Conservation (phyloP, 2,329 filamentous ascomycete genomes). For the Trichophaea hybrida region DNA sequence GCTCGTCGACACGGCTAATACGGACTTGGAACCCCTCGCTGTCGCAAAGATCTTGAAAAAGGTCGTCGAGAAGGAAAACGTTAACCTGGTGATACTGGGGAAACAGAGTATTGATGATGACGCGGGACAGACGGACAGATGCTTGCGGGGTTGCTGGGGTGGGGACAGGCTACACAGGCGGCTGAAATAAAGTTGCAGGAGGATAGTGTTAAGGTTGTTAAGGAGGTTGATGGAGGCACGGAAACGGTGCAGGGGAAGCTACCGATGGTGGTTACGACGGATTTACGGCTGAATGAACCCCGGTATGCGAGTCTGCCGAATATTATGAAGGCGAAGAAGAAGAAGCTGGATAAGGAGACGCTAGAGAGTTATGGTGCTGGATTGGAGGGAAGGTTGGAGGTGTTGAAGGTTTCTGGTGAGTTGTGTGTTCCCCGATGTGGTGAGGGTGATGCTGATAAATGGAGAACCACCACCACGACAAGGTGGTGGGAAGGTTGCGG, state of each 20-base stretch:
- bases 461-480: slow-evolving; percentile 72
- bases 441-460: slow-evolving; percentile 6
- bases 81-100: slow-evolving; percentile 83
- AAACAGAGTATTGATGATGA: slow-evolving; percentile 99
- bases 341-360: slow-evolving; percentile 86
- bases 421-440: slow-evolving; percentile 22
- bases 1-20: slow-evolving; percentile 52
- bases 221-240: slow-evolving; percentile 88
- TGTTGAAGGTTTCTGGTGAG: slow-evolving; percentile 71
- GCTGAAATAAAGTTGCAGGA: slow-evolving; percentile 62
- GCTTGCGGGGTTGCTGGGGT: slow-evolving; percentile 80
- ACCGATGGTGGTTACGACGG: slow-evolving; percentile 88
- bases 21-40: slow-evolving; percentile 68
- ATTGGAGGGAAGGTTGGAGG: slow-evolving; percentile 63
- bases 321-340: slow-evolving; percentile 99
- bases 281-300: slow-evolving; percentile 86
- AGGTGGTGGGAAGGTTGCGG: slow-evolving; percentile 91
- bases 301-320: slow-evolving; percentile 90
- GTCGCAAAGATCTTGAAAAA: slow-evolving; percentile 79
- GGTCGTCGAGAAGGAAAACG: slow-evolving; percentile 68
- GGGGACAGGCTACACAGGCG: slow-evolving; percentile 91
- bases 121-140: slow-evolving; percentile 90
- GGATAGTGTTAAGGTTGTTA: slow-evolving; percentile 60
- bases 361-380: slow-evolving; percentile 69
- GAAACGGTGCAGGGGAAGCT: slow-evolving; percentile 77